These are phyloP conservation scores for Thelephora terrestris DNA, from an alignment of 1,284 basidiomycete genomes.

Conservation along the genomic window DNA sequence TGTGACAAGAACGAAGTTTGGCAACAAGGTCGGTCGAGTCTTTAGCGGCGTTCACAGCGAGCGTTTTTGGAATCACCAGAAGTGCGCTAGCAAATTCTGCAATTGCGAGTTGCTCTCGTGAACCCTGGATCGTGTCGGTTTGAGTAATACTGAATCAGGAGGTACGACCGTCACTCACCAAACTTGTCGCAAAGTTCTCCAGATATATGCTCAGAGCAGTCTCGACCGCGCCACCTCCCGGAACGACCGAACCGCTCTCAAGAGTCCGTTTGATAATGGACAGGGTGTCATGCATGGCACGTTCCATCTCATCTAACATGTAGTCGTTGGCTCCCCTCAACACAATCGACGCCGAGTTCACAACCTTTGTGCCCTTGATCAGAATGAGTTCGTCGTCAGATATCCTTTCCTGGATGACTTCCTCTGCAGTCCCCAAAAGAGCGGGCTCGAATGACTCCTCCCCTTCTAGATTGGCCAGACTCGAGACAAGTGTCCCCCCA, in stretches of 20 bases:
- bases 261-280: conserved; percentile 96
- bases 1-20: conserved; percentile 95
- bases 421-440: conserved; percentile 86
- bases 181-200: conserved; percentile 97
- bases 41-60: conserved; percentile 97
- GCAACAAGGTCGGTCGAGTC: conserved; percentile 98
- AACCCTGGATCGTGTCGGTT: conserved; percentile 50
- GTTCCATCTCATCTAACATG: conserved; percentile 99
- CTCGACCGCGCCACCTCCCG: conserved; percentile 97
- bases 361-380: conserved; percentile 95
- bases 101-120: conserved; percentile 96
- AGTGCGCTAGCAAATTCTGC: conserved; percentile 95
- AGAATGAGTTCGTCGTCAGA: conserved; percentile 98
- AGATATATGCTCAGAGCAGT: conserved; percentile 95
- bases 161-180: conserved; percentile 42
- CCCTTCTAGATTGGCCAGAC: conserved; percentile 93
- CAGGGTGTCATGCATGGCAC: conserved; percentile 90
- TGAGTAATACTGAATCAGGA: not conserved
- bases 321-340: conserved; percentile 98
- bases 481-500: conserved; percentile 88
- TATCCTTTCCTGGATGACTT: conserved; percentile 95
- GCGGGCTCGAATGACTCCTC: conserved; percentile 96
- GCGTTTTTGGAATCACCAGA: conserved; percentile 92
- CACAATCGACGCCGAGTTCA: conserved; percentile 89
- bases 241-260: conserved; percentile 93